These are phyloP conservation scores for Colletotrichum salicis DNA, from an alignment of 2,329 filamentous ascomycete species.

Conservation along the genomic window DNA sequence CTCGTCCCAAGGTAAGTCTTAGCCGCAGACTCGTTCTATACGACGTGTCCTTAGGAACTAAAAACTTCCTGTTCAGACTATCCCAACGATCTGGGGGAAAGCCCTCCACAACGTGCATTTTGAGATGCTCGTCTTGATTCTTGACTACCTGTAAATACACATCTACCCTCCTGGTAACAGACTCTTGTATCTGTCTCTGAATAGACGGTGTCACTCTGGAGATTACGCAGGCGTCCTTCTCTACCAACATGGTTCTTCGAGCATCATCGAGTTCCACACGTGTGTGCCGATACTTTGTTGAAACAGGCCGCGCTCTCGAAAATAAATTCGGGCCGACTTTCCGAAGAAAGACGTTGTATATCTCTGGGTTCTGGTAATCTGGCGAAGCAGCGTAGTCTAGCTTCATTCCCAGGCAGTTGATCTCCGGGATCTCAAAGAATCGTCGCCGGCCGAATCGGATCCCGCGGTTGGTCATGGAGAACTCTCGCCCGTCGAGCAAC, in stretches of 20 bases:
- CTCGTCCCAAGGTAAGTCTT: background rate
- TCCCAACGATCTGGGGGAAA: background rate
- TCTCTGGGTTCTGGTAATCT: background rate
- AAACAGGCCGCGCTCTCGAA: background rate
- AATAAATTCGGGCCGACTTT: background rate
- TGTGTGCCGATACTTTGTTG: background rate
- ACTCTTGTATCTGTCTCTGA: background rate
- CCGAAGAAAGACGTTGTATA: background rate
- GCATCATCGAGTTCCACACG: background rate
- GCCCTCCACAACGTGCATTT: background rate
- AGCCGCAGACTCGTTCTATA: background rate
- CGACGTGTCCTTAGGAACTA: background rate
- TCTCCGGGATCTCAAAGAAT: background rate
- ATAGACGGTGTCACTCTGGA: background rate
- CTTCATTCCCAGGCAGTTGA: background rate
- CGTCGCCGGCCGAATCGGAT: background rate
- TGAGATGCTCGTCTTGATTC: background rate
- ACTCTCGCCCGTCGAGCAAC: background rate
- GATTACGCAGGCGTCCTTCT: background rate
- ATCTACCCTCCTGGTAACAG: background rate
- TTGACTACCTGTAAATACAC: background rate
- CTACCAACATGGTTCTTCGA: background rate
- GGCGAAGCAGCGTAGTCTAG: background rate
- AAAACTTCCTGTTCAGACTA: background rate
- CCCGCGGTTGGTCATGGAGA: constrained; percentile 12